phyloP scores from a whole-genome alignment of 1,284 basidiomycete species.

The Mrakiaceae sp. region DNA sequence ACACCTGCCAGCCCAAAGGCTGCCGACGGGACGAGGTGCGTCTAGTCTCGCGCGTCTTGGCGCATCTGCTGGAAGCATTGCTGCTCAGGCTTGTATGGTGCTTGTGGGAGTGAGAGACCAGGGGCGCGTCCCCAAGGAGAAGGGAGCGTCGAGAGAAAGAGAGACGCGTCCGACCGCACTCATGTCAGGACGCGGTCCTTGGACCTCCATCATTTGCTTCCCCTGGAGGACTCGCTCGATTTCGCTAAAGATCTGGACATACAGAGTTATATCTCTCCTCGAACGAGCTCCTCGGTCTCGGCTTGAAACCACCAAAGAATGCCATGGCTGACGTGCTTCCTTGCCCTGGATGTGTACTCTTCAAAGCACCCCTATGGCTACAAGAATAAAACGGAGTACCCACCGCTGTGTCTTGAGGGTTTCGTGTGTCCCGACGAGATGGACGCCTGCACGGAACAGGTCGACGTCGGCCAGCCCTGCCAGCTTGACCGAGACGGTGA shows the following conservation, averaged over 20 bases:
- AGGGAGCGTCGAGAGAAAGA: neutral
- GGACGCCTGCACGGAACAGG: slow-evolving; percentile 51
- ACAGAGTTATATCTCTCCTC: too few relatives aligned
- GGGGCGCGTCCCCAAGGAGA: neutral
- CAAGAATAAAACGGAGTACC: slow-evolving; percentile 38
- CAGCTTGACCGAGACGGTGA: slow-evolving; percentile 78
- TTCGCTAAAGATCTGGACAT: neutral
- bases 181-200: neutral
- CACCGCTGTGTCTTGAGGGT: slow-evolving; percentile 49
- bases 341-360: neutral
- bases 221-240: neutral
- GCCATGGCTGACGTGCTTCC: neutral
- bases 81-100: too few relatives aligned
- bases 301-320: neutral
- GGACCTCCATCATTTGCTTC: neutral
- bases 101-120: neutral
- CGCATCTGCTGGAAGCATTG: too few relatives aligned
- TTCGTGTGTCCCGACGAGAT: slow-evolving; percentile 77
- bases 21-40: slow-evolving; percentile 61
- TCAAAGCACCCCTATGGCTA: slow-evolving; percentile 36
- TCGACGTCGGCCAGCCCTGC: slow-evolving; percentile 55
- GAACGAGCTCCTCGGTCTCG: neutral
- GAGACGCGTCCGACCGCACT: too few relatives aligned
- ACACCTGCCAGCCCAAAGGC: slow-evolving; percentile 50
- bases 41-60: neutral